A percentile compares a stretch with the other conserved stretches of the same genome.
phyloP scores from a whole-genome alignment of 2,329 filamentous ascomycete genomes.

The Cryoendolithus antarcticus region DNA sequence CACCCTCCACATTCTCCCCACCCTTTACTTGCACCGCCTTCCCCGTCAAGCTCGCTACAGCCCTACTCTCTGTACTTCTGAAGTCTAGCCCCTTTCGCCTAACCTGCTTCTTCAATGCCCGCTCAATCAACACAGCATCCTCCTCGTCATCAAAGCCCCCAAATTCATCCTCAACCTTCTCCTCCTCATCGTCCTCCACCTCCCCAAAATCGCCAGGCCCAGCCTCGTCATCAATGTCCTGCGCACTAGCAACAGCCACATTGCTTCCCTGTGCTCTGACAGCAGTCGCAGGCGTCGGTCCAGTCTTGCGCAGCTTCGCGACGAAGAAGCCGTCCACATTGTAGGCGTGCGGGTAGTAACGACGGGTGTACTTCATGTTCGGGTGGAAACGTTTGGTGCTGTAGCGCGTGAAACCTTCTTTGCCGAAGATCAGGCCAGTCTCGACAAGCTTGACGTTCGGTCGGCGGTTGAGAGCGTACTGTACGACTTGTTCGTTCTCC shows the following conservation, averaged over 20 bases:
- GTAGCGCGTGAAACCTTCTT: conserved; percentile 82
- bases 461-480: conserved; percentile 81
- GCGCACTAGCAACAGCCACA: conserved; percentile 19
- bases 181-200: conserved; percentile 35
- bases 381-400: conserved; percentile 86
- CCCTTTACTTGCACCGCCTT: neutral
- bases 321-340: conserved; percentile 99
- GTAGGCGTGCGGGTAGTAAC: conserved; percentile 83
- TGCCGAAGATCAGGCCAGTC: conserved; percentile 38
- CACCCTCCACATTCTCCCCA: no score
- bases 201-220: conserved; percentile 36
- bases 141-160: conserved; percentile 40
- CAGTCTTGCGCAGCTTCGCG: conserved; percentile 90
- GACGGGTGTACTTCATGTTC: conserved; percentile 66
- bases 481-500: conserved; percentile 86
- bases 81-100: conserved; percentile 38
- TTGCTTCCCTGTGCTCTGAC: conserved; percentile 28
- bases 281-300: conserved; percentile 55
- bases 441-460: conserved; percentile 2
- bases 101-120: conserved; percentile 29
- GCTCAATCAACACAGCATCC: conserved; percentile 35
- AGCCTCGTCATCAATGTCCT: conserved; percentile 45
- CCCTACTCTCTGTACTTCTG: conserved; percentile 22
- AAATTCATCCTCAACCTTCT: conserved; percentile 29
- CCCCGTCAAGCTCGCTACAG: conserved; percentile 5